Conservation (phyloP, 306 rosid genomes). For the Medicago lupulina region DNA sequence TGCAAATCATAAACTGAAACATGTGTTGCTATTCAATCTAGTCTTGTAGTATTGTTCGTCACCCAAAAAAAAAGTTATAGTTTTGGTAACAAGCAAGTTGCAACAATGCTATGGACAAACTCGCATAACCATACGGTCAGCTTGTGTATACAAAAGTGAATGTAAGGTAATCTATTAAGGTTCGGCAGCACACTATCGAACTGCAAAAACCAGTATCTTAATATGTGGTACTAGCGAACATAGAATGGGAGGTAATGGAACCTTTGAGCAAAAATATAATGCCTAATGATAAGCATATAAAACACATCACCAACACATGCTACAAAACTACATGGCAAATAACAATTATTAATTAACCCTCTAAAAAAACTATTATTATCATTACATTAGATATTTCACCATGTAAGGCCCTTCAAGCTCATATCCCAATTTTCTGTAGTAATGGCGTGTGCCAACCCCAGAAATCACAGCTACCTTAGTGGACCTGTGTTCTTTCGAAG, state of each 20-base stretch:
- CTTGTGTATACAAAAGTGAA: background rate
- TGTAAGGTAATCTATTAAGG: background rate
- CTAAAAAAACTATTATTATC: background rate
- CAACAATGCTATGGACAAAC: background rate
- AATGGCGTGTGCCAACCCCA: slow-evolving; percentile 97
- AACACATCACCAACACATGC: slow-evolving; percentile 26
- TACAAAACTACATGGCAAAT: slow-evolving; percentile 52
- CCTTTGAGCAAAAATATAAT: slow-evolving; percentile 19
- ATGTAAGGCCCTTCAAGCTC: slow-evolving; percentile 99
- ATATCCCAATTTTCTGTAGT: slow-evolving; percentile 86
- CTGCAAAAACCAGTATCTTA: slow-evolving; percentile 20
- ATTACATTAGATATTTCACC: slow-evolving; percentile 72
- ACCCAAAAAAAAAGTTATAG: background rate
- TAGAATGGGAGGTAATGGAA: background rate
- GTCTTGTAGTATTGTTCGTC: background rate
- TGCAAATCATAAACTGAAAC: background rate
- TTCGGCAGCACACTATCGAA: background rate
- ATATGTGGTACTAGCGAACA: background rate
- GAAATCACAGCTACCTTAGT: slow-evolving; percentile 89
- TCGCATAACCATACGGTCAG: background rate
- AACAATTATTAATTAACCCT: background rate
- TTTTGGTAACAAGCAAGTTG: background rate
- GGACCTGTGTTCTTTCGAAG: slow-evolving; percentile 79
- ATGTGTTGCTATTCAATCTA: background rate
- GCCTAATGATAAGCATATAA: slow-evolving; percentile 12